Evolutionary conservation across 768 basidiomycete genomes (phyloP).

Genomic region (Tylopilus vinaceipallidus): DNA sequence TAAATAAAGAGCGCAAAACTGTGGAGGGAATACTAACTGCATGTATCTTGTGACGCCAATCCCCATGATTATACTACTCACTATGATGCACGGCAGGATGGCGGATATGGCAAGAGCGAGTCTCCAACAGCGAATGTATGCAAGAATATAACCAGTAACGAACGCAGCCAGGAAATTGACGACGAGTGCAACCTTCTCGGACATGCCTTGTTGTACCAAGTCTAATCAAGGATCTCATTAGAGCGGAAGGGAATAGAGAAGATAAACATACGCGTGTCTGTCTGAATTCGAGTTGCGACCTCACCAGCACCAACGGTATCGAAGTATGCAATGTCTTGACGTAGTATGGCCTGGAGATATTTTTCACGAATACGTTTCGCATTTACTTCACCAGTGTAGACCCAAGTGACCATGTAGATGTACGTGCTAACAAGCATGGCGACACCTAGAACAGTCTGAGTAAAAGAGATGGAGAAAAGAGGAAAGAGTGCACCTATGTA

Average conservation of each 20-base stretch:
- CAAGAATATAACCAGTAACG: constrained; percentile 75
- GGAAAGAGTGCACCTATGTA: constrained; percentile 53
- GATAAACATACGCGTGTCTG: constrained; percentile 66
- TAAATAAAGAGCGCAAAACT: constrained; percentile 1
- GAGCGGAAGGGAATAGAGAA: background rate
- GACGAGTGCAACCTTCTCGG: constrained; percentile 80
- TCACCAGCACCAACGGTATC: constrained; percentile 92
- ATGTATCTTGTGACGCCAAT: constrained; percentile 59
- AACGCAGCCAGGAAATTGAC: constrained; percentile 69
- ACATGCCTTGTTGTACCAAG: constrained; percentile 86
- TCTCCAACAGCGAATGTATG: constrained; percentile 69
- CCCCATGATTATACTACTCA: constrained; percentile 73
- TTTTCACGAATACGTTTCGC: constrained; percentile 81
- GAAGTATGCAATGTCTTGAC: constrained; percentile 88
- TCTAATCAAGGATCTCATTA: constrained; percentile 40
- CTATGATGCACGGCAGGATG: constrained; percentile 79
- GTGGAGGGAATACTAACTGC: constrained; percentile 45
- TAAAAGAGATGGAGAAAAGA: background rate
- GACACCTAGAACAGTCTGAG: constrained; percentile 46
- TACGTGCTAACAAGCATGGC: constrained; percentile 77
- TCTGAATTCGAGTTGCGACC: constrained; percentile 89
- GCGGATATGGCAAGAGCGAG: constrained; percentile 80
- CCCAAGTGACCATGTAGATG: constrained; percentile 67
- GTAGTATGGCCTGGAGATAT: constrained; percentile 76
- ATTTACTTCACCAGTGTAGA: constrained; percentile 75